phyloP scores from a whole-genome alignment of 225 moss, liverwort and hornwort species.

The Pseudoscleropodium purum region DNA sequence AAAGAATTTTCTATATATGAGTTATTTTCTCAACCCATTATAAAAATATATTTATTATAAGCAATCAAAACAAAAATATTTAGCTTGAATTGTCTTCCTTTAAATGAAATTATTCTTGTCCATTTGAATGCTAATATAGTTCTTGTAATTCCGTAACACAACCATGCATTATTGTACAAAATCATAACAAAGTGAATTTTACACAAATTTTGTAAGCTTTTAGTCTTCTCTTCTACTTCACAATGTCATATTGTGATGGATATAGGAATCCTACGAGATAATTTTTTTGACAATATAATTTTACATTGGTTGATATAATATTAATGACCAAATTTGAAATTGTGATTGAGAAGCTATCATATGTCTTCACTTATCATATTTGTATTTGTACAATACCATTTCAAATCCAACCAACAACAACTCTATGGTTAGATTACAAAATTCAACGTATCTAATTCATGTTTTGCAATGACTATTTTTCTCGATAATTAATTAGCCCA shows the following conservation, averaged over 20 bases:
- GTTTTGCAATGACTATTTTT: background rate
- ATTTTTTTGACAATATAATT: background rate
- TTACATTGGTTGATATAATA: too few species aligned
- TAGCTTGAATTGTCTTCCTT: background rate
- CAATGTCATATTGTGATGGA: background rate
- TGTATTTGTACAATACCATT: background rate
- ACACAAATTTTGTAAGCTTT: background rate
- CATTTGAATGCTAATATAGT: background rate
- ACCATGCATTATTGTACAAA: background rate
- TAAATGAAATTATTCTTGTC: accelerated
- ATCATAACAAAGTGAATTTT: background rate
- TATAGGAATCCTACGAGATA: background rate
- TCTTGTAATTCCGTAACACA: accelerated
- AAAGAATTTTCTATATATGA: background rate
- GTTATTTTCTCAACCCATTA: background rate
- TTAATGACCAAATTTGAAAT: background rate
- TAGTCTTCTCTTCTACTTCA: background rate
- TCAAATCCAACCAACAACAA: background rate
- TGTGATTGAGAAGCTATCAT: background rate
- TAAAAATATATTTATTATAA: background rate
- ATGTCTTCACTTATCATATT: background rate
- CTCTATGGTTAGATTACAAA: background rate
- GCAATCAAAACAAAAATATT: background rate
- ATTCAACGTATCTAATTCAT: background rate
- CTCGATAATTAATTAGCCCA: background rate